phyloP scores from a whole-genome alignment of 2,329 filamentous ascomycete species.

The Torrubiella hemipterigena region DNA sequence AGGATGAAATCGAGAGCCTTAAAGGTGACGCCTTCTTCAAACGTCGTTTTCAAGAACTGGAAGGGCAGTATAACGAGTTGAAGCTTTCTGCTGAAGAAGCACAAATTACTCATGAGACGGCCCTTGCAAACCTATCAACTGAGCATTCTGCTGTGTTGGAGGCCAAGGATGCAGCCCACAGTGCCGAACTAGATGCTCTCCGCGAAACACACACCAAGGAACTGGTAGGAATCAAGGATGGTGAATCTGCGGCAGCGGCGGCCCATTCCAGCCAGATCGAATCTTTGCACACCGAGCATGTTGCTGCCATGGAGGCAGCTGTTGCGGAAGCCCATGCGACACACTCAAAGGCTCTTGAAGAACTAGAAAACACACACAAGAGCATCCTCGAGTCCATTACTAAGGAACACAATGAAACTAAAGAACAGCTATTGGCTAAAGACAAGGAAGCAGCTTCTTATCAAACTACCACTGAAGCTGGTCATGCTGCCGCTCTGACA shows the following conservation, averaged over 20 bases:
- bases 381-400: slow-evolving; percentile 13
- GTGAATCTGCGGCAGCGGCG: slow-evolving; percentile 35
- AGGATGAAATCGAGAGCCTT: slow-evolving; percentile 52
- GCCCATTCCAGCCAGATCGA: slow-evolving; percentile 38
- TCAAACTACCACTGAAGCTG: slow-evolving; percentile 16
- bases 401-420: slow-evolving; percentile 1
- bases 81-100: slow-evolving; percentile 22
- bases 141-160: slow-evolving; percentile 32
- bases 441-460: slow-evolving; percentile 16
- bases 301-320: slow-evolving; percentile 10
- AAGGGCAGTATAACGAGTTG: slow-evolving; percentile 42
- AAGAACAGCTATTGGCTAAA: slow-evolving; percentile 16
- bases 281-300: slow-evolving; percentile 41
- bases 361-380: slow-evolving; percentile 7
- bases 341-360: not conserved
- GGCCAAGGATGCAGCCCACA: slow-evolving; percentile 38
- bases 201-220: slow-evolving; percentile 46
- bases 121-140: slow-evolving; percentile 28
- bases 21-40: slow-evolving; percentile 53
- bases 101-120: slow-evolving; percentile 25
- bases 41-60: slow-evolving; percentile 49
- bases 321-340: not conserved
- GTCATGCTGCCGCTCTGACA: slow-evolving; percentile 14
- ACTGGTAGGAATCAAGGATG: slow-evolving; percentile 42
- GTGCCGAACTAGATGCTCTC: slow-evolving; percentile 41